Evolutionary conservation across 1,284 basidiomycete species (phyloP).

Genomic region (Ganoderma lingzhi): DNA sequence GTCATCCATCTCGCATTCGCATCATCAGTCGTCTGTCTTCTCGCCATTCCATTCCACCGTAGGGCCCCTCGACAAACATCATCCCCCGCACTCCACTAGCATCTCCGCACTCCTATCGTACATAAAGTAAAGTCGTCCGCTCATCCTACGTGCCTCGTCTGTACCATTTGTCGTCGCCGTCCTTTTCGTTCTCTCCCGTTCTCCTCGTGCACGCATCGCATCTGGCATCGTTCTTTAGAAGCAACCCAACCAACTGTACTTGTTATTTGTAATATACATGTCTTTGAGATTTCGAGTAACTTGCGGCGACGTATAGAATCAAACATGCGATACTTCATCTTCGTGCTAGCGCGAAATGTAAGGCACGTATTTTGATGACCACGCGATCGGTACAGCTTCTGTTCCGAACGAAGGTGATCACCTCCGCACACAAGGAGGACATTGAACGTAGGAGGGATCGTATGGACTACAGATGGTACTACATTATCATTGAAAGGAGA

Average conservation of each 20-base stretch:
- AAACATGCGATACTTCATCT: too few species aligned
- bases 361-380: too few species aligned
- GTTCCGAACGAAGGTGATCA: too few species aligned
- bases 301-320: too few species aligned
- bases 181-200: constrained; percentile 1
- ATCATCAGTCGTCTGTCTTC: not conserved
- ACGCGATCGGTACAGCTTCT: too few species aligned
- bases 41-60: not conserved
- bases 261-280: constrained; percentile 15
- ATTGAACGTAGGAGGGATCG: too few species aligned
- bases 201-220: not conserved
- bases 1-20: constrained; percentile 3
- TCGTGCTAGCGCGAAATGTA: too few species aligned
- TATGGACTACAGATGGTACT: too few species aligned
- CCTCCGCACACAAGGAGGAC: too few species aligned
- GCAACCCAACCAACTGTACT: constrained; percentile 7
- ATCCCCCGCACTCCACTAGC: not conserved
- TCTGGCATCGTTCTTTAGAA: constrained; percentile 12
- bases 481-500: too few species aligned
- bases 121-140: not conserved
- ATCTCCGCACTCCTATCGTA: not conserved
- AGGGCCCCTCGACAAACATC: not conserved
- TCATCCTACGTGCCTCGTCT: not conserved
- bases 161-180: constrained; percentile 4
- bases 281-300: not conserved